Evolutionary conservation across 2,329 filamentous ascomycete species (phyloP), one percentile per base, ranked within the genome.

Genomic region (Aspergillus spinulosporus): DNA sequence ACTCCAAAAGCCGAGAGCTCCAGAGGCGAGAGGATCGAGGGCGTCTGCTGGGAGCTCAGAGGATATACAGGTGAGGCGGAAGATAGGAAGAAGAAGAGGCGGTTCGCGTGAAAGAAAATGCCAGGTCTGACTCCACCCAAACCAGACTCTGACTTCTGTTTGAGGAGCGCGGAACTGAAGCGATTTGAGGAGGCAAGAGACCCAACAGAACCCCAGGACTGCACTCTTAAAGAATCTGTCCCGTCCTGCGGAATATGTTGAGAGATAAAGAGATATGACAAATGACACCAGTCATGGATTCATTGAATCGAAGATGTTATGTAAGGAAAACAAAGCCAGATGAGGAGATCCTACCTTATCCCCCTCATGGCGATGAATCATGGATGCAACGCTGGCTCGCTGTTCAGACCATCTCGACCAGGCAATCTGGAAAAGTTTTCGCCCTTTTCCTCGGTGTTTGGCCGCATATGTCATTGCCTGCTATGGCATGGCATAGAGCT

Each of bases 291-390:
- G 43, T 36, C 45, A 42, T 42, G 4, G 47, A 56, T 53, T 49
- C 55, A 48, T 39, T 26, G 14, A 50, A 12, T 8, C 39, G 54
- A 64, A 64, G 43, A 45, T 49, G 26, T 67, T 68, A 65, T 59
- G 66, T 68, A 67, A 67, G 61, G 51, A 52, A 64, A 63, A 48
- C 21, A 14, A 36, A 34, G 45, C 36, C 34, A 52, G 45, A 49
- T 51, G 47, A 57, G 52, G 52, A 14, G n/a, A 44, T 42, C 31
- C 29, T 43, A 45, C 47, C 36, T 49, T 32, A 52, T 9, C 49
- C 6, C 6, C 11, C 32, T 34, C 26, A 43, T 12, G 29, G 40
- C 40, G 44, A 51, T 48, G 53, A 51, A 62, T 60, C 53, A 47
- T 49, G 54, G 48, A 62, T 62, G 58, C 53, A 62, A 64, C 61